Evolutionary conservation across 768 basidiomycete genomes (phyloP).

Genomic region (Rhizopogon rudus): DNA sequence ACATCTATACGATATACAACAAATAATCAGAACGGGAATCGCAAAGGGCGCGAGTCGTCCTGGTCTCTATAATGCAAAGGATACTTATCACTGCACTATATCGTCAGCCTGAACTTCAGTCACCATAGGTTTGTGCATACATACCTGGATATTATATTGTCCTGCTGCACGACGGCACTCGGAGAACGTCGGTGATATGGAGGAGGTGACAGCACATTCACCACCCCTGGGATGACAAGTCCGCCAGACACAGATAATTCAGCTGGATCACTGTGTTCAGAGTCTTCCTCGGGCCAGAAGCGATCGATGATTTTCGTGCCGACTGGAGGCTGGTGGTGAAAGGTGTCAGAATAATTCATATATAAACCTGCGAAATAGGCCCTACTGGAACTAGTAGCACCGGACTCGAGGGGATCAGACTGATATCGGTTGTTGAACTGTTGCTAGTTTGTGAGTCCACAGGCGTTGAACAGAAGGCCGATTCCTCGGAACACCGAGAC

Average conservation of each 20-base stretch:
- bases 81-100: constrained; percentile 12
- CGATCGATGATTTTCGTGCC: constrained; percentile 24
- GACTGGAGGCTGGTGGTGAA: constrained; percentile 18
- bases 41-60: constrained; percentile 12
- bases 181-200: constrained; percentile 15
- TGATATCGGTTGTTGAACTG: not conserved
- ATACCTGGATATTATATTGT: constrained; percentile 11
- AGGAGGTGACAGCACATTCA: constrained; percentile 20
- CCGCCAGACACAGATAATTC: constrained; percentile 9
- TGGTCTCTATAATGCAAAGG: constrained; percentile 12
- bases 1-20: not conserved
- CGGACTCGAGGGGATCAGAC: not conserved
- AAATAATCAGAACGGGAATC: constrained; percentile 22
- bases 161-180: not conserved
- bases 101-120: not conserved
- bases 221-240: constrained; percentile 9
- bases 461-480: not conserved
- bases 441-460: not conserved
- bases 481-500: not conserved
- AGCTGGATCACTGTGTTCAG: constrained; percentile 6
- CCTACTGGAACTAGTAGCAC: not conserved
- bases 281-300: constrained; percentile 28
- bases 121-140: not conserved
- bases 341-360: constrained; percentile 7
- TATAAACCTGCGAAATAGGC: not conserved